Conservation (phyloP, 116 monocot species). For the Cymodocea nodosa region DNA sequence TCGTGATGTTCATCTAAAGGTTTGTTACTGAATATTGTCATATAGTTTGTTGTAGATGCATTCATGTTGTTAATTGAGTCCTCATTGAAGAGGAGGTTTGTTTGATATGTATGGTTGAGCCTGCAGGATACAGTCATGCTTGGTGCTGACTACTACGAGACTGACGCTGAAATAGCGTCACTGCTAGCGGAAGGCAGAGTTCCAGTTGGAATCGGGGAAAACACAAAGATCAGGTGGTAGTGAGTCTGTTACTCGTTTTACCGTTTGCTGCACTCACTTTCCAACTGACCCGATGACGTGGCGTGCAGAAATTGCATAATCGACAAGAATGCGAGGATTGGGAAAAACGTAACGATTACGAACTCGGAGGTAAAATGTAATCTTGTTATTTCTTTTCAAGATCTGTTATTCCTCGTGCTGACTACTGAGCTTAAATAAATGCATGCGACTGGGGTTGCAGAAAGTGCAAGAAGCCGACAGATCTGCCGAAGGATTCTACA, state of each 20-base stretch:
- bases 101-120: background rate
- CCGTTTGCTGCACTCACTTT: background rate
- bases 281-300: background rate
- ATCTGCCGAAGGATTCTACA: constrained; percentile 77
- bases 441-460: constrained; percentile 18
- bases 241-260: background rate
- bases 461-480: constrained; percentile 74
- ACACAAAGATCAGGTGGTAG: constrained; percentile 64
- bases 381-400: background rate
- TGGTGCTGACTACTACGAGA: constrained; percentile 94
- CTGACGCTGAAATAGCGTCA: constrained; percentile 55
- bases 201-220: constrained; percentile 83
- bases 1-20: constrained; percentile 71
- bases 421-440: background rate
- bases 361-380: constrained; percentile 59
- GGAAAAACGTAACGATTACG: constrained; percentile 66
- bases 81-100: background rate
- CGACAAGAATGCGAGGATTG: constrained; percentile 94
- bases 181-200: constrained; percentile 75
- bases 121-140: constrained; percentile 87
- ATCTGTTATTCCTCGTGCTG: background rate
- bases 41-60: background rate
- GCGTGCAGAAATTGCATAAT: constrained; percentile 73
- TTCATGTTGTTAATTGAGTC: background rate
- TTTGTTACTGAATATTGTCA: constrained; percentile 4